Evolutionary conservation across 192 early-diverging fungal species (phyloP).

Genomic region (Coemansia sp.): DNA sequence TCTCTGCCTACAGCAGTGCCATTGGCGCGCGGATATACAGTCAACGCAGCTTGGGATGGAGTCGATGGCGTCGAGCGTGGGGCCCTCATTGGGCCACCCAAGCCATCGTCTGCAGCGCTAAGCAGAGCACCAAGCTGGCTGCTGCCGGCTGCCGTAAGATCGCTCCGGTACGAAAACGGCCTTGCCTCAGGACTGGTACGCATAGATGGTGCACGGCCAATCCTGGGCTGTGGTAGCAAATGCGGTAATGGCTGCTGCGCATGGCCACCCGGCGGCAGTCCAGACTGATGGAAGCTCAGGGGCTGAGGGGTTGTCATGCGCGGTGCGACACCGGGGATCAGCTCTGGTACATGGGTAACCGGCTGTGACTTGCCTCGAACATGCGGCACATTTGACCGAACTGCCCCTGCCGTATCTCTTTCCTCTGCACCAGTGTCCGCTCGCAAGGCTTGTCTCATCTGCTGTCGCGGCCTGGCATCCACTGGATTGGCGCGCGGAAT

Average conservation of each 20-base stretch:
- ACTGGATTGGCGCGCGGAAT: conserved; percentile 9
- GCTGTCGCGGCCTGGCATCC: not conserved
- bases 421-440: not conserved
- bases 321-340: conserved; percentile 8
- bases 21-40: conserved; percentile 1
- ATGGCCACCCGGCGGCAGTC: not conserved
- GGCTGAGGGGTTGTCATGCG: conserved; percentile 28
- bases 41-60: conserved; percentile 11
- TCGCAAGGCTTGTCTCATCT: not conserved
- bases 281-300: not conserved
- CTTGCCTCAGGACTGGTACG: conserved; percentile 13
- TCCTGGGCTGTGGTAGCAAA: conserved; percentile 1
- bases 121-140: conserved; percentile 29
- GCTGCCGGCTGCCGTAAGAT: conserved; percentile 17
- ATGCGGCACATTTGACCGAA: not conserved
- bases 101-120: conserved; percentile 16
- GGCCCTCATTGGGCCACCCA: not conserved
- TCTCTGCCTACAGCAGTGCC: not conserved
- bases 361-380: conserved; percentile 43
- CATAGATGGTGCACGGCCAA: conserved; percentile 2
- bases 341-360: conserved; percentile 8
- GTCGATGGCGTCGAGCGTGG: conserved; percentile 44
- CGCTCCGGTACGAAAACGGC: conserved; percentile 38
- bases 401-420: conserved; percentile 1
- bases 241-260: not conserved